A percentile compares a stretch with the other conserved stretches of the same genome.
Conservation (phyloP, 2,329 filamentous ascomycete species). For the Colletotrichum liriopes region DNA sequence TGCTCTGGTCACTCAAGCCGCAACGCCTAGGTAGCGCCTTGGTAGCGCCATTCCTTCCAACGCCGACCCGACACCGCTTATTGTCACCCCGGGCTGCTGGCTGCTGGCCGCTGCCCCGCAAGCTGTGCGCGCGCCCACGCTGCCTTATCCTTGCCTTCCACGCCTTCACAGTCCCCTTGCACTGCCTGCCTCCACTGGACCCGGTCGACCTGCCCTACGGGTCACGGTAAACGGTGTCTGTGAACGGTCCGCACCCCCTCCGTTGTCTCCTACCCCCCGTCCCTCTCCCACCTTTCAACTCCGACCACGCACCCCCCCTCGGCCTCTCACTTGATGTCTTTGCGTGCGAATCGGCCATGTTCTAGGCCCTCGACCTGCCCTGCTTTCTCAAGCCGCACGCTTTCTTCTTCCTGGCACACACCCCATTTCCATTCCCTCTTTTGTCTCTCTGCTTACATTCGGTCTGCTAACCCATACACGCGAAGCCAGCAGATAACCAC, state of each 20-base stretch:
- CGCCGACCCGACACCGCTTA: constrained; percentile 2
- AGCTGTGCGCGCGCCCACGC: neutral
- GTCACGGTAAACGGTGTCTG: constrained; percentile 21
- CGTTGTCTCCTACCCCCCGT: neutral
- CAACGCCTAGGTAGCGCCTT: neutral
- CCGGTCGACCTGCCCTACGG: constrained; percentile 16
- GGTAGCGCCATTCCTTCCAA: neutral
- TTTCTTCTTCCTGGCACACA: constrained; percentile 37
- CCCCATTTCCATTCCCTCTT: constrained; percentile 30
- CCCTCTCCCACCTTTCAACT: neutral
- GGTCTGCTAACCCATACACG: constrained; percentile 3
- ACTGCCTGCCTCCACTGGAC: neutral
- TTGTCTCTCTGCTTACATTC: constrained; percentile 33
- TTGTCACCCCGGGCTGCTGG: neutral
- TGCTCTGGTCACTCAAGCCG: neutral
- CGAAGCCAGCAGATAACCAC: constrained; percentile 7
- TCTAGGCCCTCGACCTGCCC: constrained; percentile 30
- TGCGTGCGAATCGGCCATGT: constrained; percentile 25
- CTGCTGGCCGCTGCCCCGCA: neutral
- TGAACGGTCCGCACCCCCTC: neutral
- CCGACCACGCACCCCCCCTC: constrained; percentile 13
- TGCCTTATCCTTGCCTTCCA: neutral
- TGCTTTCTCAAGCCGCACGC: constrained; percentile 34
- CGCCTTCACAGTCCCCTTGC: neutral
- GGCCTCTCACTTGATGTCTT: neutral